A percentile compares a stretch with the other conserved stretches of the same genome.
Evolutionary conservation across 306 rosid genomes (phyloP).

Genomic region (Malus domestica): ASM211411v1 NC_041792.1:8954501-8955000

Average conservation of each 20-base stretch:
- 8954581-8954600: constrained; percentile 1
- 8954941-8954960: neutral
- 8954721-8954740: neutral
- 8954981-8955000: too few relatives aligned
- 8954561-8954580: neutral
- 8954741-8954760: neutral
- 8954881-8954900: neutral
- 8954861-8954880: neutral
- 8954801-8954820: neutral
- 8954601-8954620: constrained; percentile 25
- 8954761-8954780: neutral
- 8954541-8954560: neutral
- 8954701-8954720: constrained; percentile 1
- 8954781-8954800: neutral
- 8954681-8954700: neutral
- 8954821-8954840: neutral
- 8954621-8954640: constrained; percentile 30
- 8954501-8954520: fast-evolving
- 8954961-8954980: too few relatives aligned
- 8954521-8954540: neutral
- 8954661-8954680: neutral
- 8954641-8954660: constrained; percentile 12
- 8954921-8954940: neutral
- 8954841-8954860: neutral
- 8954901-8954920: neutral